Evolutionary conservation across 108 stramenopile genomes (phyloP).

Genomic region (Skeletonema grethae): DNA sequence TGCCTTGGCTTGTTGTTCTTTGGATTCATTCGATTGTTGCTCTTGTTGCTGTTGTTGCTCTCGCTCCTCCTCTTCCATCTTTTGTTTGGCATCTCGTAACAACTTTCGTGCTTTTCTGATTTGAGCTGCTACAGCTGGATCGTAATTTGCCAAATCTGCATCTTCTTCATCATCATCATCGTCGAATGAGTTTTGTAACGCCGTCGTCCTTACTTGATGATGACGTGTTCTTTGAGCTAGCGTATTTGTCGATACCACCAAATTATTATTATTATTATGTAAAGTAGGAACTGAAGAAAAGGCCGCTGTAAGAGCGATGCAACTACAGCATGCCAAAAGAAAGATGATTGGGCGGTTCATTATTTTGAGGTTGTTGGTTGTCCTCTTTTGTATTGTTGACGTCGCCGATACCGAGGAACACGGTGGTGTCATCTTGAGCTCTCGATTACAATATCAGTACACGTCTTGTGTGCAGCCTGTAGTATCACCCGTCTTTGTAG

Average conservation of each 20-base stretch:
- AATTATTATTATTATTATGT: no score
- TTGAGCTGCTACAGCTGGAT: slow-evolving; percentile 29
- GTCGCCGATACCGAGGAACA: no score
- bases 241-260: not conserved
- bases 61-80: slow-evolving; percentile 18
- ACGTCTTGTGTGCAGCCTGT: no score
- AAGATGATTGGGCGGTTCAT: no score
- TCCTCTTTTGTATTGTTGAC: no score
- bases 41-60: not conserved
- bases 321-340: not conserved
- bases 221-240: not conserved
- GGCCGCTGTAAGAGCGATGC: not conserved
- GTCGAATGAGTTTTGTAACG: slow-evolving; percentile 7
- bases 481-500: no score
- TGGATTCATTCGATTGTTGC: no score
- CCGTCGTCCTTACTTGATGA: not conserved
- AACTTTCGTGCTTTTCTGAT: slow-evolving; percentile 29
- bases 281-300: not conserved
- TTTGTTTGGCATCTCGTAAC: slow-evolving; percentile 35
- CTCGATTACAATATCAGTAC: no score
- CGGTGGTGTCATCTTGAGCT: no score
- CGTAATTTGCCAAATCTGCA: slow-evolving; percentile 16
- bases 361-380: no score
- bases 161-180: slow-evolving; percentile 25
- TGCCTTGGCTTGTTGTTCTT: not conserved